Evolutionary conservation across 345 rosid genomes (phyloP), one percentile per base, ranked within the genome.

Genomic region (Pistacia vera): DNA sequence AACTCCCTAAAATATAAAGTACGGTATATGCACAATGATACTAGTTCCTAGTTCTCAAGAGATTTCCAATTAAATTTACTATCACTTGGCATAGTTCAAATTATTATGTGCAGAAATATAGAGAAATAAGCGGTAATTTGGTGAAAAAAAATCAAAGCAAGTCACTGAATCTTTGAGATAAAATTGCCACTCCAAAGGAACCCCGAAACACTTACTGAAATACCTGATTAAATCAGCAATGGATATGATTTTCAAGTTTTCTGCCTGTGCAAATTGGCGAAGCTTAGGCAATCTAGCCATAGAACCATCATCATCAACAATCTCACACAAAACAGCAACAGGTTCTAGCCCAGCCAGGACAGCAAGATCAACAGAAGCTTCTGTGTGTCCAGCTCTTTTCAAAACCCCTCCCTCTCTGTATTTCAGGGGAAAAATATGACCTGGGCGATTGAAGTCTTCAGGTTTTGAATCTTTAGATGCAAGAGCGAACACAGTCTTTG

Each of bases 371-470:
- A 92, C 90, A 48, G 98, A 91, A 63, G 99, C 97, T 86, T 95
- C 98, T 2, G 99, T 92, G 65, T 95, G 99, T 70, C 99, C 98
- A 79, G 98, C 98, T 86, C 99, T 89, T 88, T 93, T 92, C 73
- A 93, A 85, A 74, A 93, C 97, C 48, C 96, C 97, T 13, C 99
- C 98, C 77, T 90, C 96, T 81, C 94, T 85, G 77, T 93, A 95
- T 75, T 86, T 93, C 68, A 95, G 85, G 18, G 97, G 97, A 66
- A 91, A 93, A 33, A 92, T 87, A 71, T 93, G 98, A 71, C 99
- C 98, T 10, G 99, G 99, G 59, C 97, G 94, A 62, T 87, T 89
- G 81, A 93, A 91, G 80, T 92, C 94, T 20, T 85, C 88, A 18
- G 97, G 92, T 73, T 88, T 90, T 56, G 97, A 93, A 77, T 92